These are phyloP conservation scores for Aspergillus diversus DNA, from an alignment of 495 filamentous ascomycete genomes.

Conservation along the genomic window DNA sequence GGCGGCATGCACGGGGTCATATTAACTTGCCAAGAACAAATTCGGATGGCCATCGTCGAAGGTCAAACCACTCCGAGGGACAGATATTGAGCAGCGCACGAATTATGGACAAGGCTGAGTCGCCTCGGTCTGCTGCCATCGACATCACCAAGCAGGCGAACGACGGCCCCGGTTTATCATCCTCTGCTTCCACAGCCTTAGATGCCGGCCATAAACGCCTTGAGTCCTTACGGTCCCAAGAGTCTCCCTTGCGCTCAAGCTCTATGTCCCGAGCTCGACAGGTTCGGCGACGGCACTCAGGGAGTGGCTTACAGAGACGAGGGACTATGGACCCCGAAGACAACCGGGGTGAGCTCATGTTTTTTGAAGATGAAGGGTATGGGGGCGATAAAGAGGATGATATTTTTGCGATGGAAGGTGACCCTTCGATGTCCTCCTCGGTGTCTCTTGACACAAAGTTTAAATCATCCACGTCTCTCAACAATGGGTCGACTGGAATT, in stretches of 20 bases:
- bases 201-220: conserved; percentile 40
- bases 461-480: conserved; percentile 12
- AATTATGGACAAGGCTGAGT: conserved; percentile 18
- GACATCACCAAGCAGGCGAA: conserved; percentile 31
- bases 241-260: conserved; percentile 35
- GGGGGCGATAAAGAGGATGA: conserved; percentile 77
- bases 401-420: conserved; percentile 73
- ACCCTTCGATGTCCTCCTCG: conserved; percentile 34
- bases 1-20: conserved; percentile 64
- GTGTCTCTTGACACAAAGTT: conserved; percentile 4
- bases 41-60: conserved; percentile 40
- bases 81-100: conserved; percentile 33
- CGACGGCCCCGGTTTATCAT: conserved; percentile 43
- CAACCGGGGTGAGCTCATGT: conserved; percentile 72
- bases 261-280: conserved; percentile 37
- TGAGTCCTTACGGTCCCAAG: conserved; percentile 38
- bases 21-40: conserved; percentile 53
- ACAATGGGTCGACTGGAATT: conserved; percentile 7
- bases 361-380: conserved; percentile 85
- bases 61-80: conserved; percentile 40
- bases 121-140: conserved; percentile 32
- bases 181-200: conserved; percentile 48
- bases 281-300: conserved; percentile 71
- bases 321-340: conserved; percentile 61
- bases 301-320: conserved; percentile 68